Evolutionary conservation across 768 basidiomycete species (phyloP).

Genomic region (Leccinum subgranulosum): DNA sequence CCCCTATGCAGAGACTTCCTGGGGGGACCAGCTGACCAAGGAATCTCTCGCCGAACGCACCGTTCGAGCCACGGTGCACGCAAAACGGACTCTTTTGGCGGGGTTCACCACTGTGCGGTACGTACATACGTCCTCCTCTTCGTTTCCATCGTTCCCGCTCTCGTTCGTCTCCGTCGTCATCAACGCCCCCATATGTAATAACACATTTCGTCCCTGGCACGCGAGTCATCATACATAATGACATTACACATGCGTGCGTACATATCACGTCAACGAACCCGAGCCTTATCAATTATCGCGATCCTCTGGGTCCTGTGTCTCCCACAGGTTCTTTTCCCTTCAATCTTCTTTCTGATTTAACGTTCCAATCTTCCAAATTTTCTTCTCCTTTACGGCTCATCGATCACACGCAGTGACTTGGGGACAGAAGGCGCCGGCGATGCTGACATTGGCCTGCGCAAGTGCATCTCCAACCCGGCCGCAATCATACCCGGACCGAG

Average conservation of each 20-base stretch:
- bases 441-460: conserved; percentile 55
- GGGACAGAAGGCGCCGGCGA: conserved; percentile 69
- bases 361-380: not conserved
- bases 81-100: conserved; percentile 52
- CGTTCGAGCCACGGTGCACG: conserved; percentile 59
- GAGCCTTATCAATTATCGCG: conserved; percentile 1
- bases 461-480: conserved; percentile 46
- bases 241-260: not conserved
- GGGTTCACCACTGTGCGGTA: conserved; percentile 65
- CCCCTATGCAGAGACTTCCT: conserved; percentile 55
- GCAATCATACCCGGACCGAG: conserved; percentile 57
- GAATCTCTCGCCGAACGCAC: conserved; percentile 58
- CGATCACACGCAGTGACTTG: conserved; percentile 45
- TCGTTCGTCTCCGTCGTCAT: not conserved
- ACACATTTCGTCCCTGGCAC: not conserved
- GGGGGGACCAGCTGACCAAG: conserved; percentile 59
- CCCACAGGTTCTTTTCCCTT: not conserved
- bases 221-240: not conserved
- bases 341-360: not conserved
- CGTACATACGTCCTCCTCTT: not conserved
- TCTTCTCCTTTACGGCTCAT: not conserved
- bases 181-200: not conserved
- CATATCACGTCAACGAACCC: not conserved
- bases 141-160: not conserved
- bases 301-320: not conserved